Evolutionary conservation across 176 grass and related monocot species (phyloP).

Genomic region (Aegilops sharonensis): DNA sequence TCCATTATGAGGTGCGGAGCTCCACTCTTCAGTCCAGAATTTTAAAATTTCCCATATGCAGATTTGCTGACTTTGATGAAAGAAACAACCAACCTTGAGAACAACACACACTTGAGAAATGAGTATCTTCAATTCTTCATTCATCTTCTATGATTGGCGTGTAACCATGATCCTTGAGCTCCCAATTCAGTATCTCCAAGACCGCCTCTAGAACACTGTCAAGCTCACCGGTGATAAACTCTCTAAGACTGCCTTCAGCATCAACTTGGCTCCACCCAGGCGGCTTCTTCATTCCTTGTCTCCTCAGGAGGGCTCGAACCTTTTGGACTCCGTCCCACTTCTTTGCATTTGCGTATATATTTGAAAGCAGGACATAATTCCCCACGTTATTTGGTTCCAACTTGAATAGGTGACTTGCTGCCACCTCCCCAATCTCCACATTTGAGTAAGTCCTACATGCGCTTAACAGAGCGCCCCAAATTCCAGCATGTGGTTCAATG

Average conservation of each 20-base stretch:
- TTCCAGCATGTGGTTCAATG: conserved; percentile 29
- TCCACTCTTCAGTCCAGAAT: neutral
- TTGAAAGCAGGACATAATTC: conserved; percentile 52
- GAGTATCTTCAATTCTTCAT: neutral
- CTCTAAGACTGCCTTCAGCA: conserved; percentile 23
- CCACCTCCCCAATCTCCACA: conserved; percentile 38
- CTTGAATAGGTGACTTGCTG: conserved; percentile 40
- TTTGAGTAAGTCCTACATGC: conserved; percentile 52
- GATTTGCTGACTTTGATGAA: neutral
- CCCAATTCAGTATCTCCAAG: conserved; percentile 36
- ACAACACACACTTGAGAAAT: neutral
- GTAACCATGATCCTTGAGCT: conserved; percentile 47
- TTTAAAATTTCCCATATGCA: neutral
- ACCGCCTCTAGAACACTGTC: conserved; percentile 28
- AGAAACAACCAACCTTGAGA: neutral
- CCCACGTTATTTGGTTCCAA: conserved; percentile 51
- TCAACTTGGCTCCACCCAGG: conserved; percentile 49
- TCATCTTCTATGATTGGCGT: conserved; percentile 20
- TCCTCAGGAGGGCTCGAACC: conserved; percentile 42
- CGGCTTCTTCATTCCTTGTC: conserved; percentile 36
- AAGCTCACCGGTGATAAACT: conserved; percentile 36
- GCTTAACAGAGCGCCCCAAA: conserved; percentile 49
- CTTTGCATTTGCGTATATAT: conserved; percentile 39
- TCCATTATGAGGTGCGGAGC: neutral
- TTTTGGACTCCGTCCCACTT: conserved; percentile 40